Evolutionary conservation across 1,284 basidiomycete species (phyloP).

Genomic region (Ceratobasidium theobromae): DNA sequence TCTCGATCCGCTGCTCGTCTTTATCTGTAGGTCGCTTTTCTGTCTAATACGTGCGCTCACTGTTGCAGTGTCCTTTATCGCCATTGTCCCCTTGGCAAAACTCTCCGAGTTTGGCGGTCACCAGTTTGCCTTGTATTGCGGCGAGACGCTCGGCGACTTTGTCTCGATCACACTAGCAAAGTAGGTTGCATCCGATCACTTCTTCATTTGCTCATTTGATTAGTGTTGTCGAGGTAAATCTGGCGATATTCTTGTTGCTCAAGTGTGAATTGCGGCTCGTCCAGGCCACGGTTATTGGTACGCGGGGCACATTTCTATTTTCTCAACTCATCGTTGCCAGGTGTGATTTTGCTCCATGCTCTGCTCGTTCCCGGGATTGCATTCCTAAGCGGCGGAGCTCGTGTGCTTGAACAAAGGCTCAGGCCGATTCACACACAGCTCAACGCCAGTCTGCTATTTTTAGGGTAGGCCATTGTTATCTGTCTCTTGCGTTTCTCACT

Average conservation of each 20-base stretch:
- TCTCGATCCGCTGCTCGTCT: conserved; percentile 1
- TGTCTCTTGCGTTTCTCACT: not conserved
- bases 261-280: conserved; percentile 29
- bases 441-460: conserved; percentile 17
- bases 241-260: conserved; percentile 12
- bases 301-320: not conserved
- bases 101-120: conserved; percentile 28
- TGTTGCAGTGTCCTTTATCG: conserved; percentile 29
- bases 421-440: conserved; percentile 18
- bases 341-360: conserved; percentile 29
- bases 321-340: not conserved
- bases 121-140: conserved; percentile 32
- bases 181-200: not conserved
- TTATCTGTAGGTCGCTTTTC: conserved; percentile 7
- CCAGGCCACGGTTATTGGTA: conserved; percentile 28
- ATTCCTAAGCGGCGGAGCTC: conserved; percentile 29
- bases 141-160: conserved; percentile 30
- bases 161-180: conserved; percentile 32
- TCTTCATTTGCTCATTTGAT: not conserved
- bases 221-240: conserved; percentile 11
- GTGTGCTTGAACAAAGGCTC: conserved; percentile 30
- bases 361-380: conserved; percentile 31
- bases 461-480: not conserved
- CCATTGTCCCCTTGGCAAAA: conserved; percentile 26
- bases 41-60: no score